A percentile compares a stretch with the other conserved stretches of the same genome.
Conservation (phyloP, 441 rosid species). For the Populus hybrid region DNA sequence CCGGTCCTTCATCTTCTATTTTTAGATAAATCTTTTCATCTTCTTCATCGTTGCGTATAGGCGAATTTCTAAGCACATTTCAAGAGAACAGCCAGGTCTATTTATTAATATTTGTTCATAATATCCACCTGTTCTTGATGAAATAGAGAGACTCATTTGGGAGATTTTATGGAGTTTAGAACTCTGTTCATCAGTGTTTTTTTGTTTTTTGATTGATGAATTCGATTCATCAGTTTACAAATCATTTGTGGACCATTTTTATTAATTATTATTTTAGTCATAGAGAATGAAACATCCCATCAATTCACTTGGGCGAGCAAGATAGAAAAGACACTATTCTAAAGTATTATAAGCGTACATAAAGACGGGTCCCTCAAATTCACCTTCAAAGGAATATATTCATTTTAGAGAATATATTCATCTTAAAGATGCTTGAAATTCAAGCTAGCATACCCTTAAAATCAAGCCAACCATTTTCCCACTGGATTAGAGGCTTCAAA, state of each 20-base stretch:
- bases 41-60: no score
- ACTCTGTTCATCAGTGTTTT: no score
- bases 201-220: no score
- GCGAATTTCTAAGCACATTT: no score
- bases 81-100: no score
- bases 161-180: not conserved
- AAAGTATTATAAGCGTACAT: slow-evolving; percentile 25
- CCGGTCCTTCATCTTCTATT: not conserved
- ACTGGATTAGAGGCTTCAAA: slow-evolving; percentile 15
- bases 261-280: not conserved
- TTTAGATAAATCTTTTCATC: not conserved
- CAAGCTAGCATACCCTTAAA: slow-evolving; percentile 70
- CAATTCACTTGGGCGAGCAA: not conserved
- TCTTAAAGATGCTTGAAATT: slow-evolving; percentile 71
- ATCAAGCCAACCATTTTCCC: slow-evolving; percentile 35
- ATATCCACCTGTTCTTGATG: no score
- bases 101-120: no score
- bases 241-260: not conserved
- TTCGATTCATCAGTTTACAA: not conserved
- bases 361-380: slow-evolving; percentile 38
- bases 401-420: slow-evolving; percentile 66
- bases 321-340: slow-evolving; percentile 17
- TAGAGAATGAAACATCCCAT: not conserved
- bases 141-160: not conserved
- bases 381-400: slow-evolving; percentile 63